Percentiles rank a stretch among this genome's conserved stretches.
phyloP scores from a whole-genome alignment of 805 yeast genomes.

The Starmerella floris region DNA sequence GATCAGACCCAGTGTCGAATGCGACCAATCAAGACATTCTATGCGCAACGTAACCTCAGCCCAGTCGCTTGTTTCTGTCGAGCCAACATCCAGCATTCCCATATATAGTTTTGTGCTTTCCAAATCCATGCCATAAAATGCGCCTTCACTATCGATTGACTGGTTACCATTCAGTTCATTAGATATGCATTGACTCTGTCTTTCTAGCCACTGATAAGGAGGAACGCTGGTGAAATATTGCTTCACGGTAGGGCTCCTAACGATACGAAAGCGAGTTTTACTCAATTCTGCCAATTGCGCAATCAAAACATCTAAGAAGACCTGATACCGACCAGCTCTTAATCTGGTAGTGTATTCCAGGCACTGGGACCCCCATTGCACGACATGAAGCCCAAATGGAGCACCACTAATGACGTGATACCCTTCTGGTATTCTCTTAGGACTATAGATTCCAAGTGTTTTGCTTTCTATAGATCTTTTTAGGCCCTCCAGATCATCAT shows the following conservation, averaged over 20 bases:
- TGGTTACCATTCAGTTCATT: not conserved
- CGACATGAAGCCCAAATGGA: slow-evolving; percentile 12
- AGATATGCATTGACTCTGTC: slow-evolving; percentile 3
- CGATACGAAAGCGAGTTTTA: slow-evolving; percentile 9
- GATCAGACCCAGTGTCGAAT: slow-evolving; percentile 7
- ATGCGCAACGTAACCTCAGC: slow-evolving; percentile 11
- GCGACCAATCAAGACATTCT: slow-evolving; percentile 9
- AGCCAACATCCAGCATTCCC: slow-evolving; percentile 6
- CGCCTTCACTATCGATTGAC: not conserved
- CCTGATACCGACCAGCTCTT: slow-evolving; percentile 14
- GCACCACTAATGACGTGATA: slow-evolving; percentile 6
- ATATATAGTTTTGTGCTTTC: slow-evolving; percentile 4
- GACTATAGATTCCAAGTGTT: not conserved
- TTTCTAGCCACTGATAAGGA: slow-evolving; percentile 10
- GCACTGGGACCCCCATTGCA: slow-evolving; percentile 5
- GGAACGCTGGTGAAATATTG: slow-evolving; percentile 11
- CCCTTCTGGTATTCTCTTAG: not conserved
- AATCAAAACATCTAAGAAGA: slow-evolving; percentile 12
- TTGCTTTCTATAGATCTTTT: too few relatives aligned
- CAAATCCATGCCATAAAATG: not conserved
- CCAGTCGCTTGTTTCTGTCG: slow-evolving; percentile 4
- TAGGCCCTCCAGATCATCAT: slow-evolving; percentile 1
- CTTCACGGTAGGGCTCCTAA: slow-evolving; percentile 11
- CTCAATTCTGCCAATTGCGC: slow-evolving; percentile 12
- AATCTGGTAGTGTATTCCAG: slow-evolving; percentile 16